phyloP scores from a whole-genome alignment of 495 filamentous ascomycete species.

The Daldinia decipiens region DNA sequence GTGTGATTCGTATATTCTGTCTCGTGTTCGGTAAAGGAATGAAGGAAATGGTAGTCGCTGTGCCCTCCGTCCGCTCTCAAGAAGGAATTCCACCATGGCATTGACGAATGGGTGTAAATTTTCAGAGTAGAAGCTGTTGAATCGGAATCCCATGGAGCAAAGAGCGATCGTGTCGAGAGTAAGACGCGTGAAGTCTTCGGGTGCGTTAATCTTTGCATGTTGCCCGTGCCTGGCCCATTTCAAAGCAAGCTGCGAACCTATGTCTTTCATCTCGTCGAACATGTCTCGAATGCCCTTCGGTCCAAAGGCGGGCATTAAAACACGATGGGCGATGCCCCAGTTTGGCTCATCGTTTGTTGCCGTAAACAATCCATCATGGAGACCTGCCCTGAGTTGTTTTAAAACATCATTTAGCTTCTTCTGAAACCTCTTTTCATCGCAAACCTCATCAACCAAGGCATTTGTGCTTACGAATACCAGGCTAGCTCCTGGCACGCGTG shows the following conservation, averaged over 20 bases:
- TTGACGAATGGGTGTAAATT: slow-evolving; percentile 68
- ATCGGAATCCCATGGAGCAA: slow-evolving; percentile 73
- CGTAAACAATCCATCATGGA: slow-evolving; percentile 70
- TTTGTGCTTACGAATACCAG: slow-evolving; percentile 59
- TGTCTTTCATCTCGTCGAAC: slow-evolving; percentile 77
- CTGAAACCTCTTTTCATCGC: slow-evolving; percentile 60
- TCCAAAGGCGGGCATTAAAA: slow-evolving; percentile 70
- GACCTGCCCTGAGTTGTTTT: slow-evolving; percentile 61
- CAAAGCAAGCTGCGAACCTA: slow-evolving; percentile 68
- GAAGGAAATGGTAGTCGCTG: slow-evolving; percentile 59
- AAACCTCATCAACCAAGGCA: slow-evolving; percentile 67
- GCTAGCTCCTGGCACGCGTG: slow-evolving; percentile 34
- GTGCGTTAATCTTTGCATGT: slow-evolving; percentile 59
- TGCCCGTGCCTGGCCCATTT: slow-evolving; percentile 74
- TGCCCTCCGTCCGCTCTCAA: slow-evolving; percentile 59
- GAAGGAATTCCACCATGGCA: slow-evolving; percentile 64
- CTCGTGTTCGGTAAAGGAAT: slow-evolving; percentile 56
- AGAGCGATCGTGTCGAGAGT: slow-evolving; percentile 74
- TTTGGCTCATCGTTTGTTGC: slow-evolving; percentile 59
- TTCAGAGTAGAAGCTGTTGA: slow-evolving; percentile 74
- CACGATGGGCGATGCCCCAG: slow-evolving; percentile 71
- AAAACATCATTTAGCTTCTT: slow-evolving; percentile 34
- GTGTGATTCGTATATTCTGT: slow-evolving; percentile 62
- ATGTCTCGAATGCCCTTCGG: slow-evolving; percentile 68
- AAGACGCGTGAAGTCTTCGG: slow-evolving; percentile 73